Conservation (phyloP, 257 asterid genomes). For the Forsythia suspensa region DNA sequence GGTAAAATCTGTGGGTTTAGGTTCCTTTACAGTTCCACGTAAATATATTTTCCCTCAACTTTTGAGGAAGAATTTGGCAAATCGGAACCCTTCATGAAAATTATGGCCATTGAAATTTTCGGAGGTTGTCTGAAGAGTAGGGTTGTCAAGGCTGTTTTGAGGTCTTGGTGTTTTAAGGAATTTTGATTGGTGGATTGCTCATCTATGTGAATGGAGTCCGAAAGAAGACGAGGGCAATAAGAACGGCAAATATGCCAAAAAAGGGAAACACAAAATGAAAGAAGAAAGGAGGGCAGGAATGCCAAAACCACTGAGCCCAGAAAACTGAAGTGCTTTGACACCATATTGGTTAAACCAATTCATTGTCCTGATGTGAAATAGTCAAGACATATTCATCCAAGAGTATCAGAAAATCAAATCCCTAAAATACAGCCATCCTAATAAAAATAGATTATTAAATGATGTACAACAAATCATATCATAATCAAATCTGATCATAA, state of each 20-base stretch:
- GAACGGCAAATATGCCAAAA: neutral
- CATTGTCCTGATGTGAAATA: neutral
- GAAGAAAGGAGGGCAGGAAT: neutral
- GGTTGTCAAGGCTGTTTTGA: neutral
- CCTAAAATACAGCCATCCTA: too few species aligned
- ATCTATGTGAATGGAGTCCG: neutral
- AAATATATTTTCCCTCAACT: neutral
- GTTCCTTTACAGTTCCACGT: neutral
- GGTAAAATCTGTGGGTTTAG: too few species aligned
- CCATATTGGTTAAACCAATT: neutral
- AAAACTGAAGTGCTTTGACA: too few species aligned
- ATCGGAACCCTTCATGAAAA: neutral
- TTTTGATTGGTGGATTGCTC: neutral
- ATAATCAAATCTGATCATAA: too few species aligned
- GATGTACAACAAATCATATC: neutral
- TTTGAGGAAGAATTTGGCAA: neutral
- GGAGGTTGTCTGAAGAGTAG: neutral
- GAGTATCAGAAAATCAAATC: neutral
- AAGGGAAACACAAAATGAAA: neutral
- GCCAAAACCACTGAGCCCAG: neutral
- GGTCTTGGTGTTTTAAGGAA: neutral
- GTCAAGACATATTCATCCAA: neutral
- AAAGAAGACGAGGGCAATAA: neutral
- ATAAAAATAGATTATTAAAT: too few species aligned
- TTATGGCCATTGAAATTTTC: neutral